phyloP scores from a whole-genome alignment of 2,329 filamentous ascomycete species.

The Phyllosticta capitalensis region DNA sequence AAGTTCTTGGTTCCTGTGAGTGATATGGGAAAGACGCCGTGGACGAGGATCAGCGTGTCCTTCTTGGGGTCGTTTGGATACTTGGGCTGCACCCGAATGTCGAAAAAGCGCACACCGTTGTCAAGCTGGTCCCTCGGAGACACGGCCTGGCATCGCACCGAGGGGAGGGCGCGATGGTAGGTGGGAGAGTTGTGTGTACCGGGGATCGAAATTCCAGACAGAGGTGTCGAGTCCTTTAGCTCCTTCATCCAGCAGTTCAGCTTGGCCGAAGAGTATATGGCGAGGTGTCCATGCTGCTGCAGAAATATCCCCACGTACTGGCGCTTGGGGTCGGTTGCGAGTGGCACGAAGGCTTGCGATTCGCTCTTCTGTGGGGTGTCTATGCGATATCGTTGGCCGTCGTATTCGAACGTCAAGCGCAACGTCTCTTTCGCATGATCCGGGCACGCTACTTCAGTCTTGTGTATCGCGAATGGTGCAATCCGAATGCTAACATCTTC shows the following conservation, averaged over 20 bases:
- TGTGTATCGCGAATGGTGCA: constrained; percentile 56
- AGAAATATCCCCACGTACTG: constrained; percentile 36
- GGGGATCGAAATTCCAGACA: constrained; percentile 79
- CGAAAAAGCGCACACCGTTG: constrained; percentile 90
- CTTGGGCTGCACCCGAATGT: constrained; percentile 69
- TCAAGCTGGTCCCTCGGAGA: constrained; percentile 66
- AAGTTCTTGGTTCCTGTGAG: constrained; percentile 76
- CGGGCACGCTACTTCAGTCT: constrained; percentile 54
- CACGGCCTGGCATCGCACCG: constrained; percentile 85
- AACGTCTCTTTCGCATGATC: constrained; percentile 53
- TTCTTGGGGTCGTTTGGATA: constrained; percentile 47
- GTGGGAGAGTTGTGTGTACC: constrained; percentile 95
- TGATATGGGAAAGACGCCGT: constrained; percentile 80
- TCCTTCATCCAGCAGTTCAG: constrained; percentile 73
- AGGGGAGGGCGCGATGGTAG: constrained; percentile 73
- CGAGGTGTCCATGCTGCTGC: constrained; percentile 30
- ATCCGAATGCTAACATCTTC: constrained; percentile 52
- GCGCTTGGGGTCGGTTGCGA: constrained; percentile 30
- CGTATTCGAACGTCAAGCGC: constrained; percentile 63
- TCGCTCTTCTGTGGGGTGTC: constrained; percentile 49
- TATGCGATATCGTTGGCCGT: constrained; percentile 58
- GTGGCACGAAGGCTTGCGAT: constrained; percentile 28
- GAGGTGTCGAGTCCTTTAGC: constrained; percentile 59
- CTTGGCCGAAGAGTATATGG: constrained; percentile 61
- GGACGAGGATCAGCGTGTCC: constrained; percentile 70